phyloP scores from a whole-genome alignment of 2,329 filamentous ascomycete genomes.

The Sporothrix luriei region DNA sequence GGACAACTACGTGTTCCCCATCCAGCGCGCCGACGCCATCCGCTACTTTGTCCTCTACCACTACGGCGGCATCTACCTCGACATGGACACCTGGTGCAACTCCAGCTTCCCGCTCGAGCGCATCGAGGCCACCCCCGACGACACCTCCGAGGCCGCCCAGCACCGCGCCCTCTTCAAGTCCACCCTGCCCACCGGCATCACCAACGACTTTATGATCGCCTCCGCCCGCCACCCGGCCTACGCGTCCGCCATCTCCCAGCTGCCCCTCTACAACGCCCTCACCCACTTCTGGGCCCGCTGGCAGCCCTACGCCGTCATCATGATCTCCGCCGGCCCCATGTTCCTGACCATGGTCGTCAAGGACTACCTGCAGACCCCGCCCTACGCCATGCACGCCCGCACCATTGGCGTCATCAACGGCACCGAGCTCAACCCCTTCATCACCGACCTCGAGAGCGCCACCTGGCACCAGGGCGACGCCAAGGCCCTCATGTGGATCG shows the following conservation, averaged over 20 bases:
- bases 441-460: constrained; percentile 43
- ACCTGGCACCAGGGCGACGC: constrained; percentile 53
- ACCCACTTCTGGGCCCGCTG: constrained; percentile 63
- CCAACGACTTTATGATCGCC: constrained; percentile 78
- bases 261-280: constrained; percentile 63
- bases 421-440: constrained; percentile 41
- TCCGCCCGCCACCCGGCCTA: constrained; percentile 75
- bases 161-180: constrained; percentile 27
- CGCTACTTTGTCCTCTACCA: constrained; percentile 77
- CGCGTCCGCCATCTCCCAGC: constrained; percentile 65
- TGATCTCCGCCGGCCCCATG: constrained; percentile 75
- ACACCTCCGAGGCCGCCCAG: background rate
- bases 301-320: constrained; percentile 73
- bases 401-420: constrained; percentile 41
- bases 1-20: constrained; percentile 71
- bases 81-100: constrained; percentile 61
- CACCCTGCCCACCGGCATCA: constrained; percentile 75
- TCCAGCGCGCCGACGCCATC: constrained; percentile 77
- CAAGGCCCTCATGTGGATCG: constrained; percentile 53
- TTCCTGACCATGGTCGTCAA: constrained; percentile 67
- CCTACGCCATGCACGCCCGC: constrained; percentile 36
- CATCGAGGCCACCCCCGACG: constrained; percentile 37
- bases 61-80: constrained; percentile 79
- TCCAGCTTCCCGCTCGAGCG: constrained; percentile 38
- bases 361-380: constrained; percentile 47